phyloP scores from a whole-genome alignment of 192 early-diverging fungal species.

The Coemansia sp. region DNA sequence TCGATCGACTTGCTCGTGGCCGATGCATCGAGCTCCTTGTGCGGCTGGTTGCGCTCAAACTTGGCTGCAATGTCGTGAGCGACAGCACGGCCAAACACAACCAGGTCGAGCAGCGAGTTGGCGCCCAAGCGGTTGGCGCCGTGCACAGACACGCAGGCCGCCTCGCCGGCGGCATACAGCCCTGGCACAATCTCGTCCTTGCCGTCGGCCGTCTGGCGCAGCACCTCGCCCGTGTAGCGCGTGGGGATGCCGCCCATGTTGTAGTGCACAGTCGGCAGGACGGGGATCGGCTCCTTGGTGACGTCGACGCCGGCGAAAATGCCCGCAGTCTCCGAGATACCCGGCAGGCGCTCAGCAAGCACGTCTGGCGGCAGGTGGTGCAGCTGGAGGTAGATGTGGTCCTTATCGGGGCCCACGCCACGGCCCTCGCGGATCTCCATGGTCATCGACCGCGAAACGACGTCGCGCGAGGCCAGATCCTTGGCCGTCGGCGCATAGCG shows the following conservation, averaged over 20 bases:
- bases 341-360: conserved; percentile 87
- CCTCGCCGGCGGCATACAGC: conserved; percentile 97
- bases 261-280: conserved; percentile 98
- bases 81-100: conserved; percentile 96
- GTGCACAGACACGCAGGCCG: conserved; percentile 96
- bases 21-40: conserved; percentile 71
- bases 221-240: conserved; percentile 92
- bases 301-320: conserved; percentile 99
- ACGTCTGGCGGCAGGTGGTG: conserved; percentile 90
- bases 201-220: conserved; percentile 69
- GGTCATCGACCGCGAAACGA: conserved; percentile 98
- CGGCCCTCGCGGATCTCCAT: conserved; percentile 97
- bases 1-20: conserved; percentile 86
- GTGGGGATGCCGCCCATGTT: conserved; percentile 99
- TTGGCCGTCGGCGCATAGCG: conserved; percentile 97
- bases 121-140: conserved; percentile 97
- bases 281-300: conserved; percentile 99
- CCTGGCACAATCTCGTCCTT: conserved; percentile 91
- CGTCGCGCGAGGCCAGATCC: conserved; percentile 97
- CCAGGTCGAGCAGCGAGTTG: conserved; percentile 97
- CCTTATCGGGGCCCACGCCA: conserved; percentile 92
- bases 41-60: conserved; percentile 82
- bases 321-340: conserved; percentile 97
- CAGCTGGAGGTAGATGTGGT: conserved; percentile 95
- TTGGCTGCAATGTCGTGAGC: conserved; percentile 91